phyloP scores from a whole-genome alignment of 306 rosid genomes.

The Begonia fuchsioides region DNA sequence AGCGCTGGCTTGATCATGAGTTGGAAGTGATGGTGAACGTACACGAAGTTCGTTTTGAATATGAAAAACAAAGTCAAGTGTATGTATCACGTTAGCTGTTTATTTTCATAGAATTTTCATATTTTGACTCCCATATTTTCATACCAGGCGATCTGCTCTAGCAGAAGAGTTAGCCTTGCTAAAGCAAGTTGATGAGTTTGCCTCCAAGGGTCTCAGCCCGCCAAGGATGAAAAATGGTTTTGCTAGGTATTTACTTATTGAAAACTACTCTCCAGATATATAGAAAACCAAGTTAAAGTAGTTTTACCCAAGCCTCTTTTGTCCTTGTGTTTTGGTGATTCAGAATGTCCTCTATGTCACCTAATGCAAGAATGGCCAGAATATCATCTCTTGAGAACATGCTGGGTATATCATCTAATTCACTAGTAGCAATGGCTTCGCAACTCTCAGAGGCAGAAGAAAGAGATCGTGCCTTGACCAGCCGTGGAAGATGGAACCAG shows the following conservation, averaged over 20 bases:
- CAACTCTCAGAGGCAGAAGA: conserved; percentile 99
- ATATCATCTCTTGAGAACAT: conserved; percentile 88
- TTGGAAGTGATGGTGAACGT: conserved; percentile 96
- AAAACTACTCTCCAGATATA: neutral
- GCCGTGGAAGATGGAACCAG: conserved; percentile 97
- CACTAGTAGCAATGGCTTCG: conserved; percentile 98
- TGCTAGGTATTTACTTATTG: conserved; percentile 40
- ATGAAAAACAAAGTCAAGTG: conserved; percentile 99
- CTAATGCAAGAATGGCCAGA: conserved; percentile 91
- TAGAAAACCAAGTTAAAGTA: too few relatives aligned
- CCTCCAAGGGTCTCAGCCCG: conserved; percentile 87
- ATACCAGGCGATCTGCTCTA: conserved; percentile 89
- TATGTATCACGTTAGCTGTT: conserved; percentile 25
- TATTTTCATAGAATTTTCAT: conserved; percentile 5
- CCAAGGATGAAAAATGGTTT: conserved; percentile 91
- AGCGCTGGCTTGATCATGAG: conserved; percentile 96
- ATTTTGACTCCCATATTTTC: neutral
- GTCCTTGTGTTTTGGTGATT: conserved; percentile 14
- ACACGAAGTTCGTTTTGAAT: conserved; percentile 97
- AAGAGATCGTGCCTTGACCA: conserved; percentile 85
- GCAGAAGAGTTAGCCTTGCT: conserved; percentile 93
- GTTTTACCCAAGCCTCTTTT: conserved; percentile 4
- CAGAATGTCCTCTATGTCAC: conserved; percentile 94
- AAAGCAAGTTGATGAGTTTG: conserved; percentile 83
- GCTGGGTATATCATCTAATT: conserved; percentile 88